Conservation (phyloP, 2,329 filamentous ascomycete genomes). For the Trichoderma aggressivum region DNA sequence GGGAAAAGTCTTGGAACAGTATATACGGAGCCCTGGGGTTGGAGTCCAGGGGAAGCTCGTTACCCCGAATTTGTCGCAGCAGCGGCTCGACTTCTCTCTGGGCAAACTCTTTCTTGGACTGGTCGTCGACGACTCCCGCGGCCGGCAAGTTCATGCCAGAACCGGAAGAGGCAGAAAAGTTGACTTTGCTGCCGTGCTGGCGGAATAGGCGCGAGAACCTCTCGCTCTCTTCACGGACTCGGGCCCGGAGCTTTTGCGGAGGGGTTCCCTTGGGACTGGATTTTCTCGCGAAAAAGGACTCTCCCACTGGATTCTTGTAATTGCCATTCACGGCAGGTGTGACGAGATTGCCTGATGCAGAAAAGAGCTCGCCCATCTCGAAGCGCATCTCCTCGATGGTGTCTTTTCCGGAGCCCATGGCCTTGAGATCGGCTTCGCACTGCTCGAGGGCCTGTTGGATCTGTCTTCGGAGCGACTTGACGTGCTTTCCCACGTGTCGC, state of each 20-base stretch:
- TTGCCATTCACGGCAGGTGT: conserved; percentile 52
- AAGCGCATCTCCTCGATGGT: conserved; percentile 53
- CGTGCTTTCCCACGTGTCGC: conserved; percentile 50
- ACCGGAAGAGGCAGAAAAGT: conserved; percentile 34
- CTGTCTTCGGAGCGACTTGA: conserved; percentile 48
- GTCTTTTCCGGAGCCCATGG: conserved; percentile 49
- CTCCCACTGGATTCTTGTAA: conserved; percentile 53
- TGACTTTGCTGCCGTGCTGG: conserved; percentile 48
- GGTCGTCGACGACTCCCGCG: conserved; percentile 33
- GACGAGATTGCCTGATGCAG: conserved; percentile 51
- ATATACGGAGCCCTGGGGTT: conserved; percentile 53
- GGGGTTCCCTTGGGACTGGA: conserved; percentile 49
- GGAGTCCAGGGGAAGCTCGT: conserved; percentile 51
- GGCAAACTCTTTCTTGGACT: conserved; percentile 47
- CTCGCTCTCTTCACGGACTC: conserved; percentile 51
- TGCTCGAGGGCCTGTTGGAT: conserved; percentile 49
- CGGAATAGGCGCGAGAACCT: conserved; percentile 47
- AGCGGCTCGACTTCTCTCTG: conserved; percentile 48
- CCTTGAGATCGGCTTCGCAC: conserved; percentile 48
- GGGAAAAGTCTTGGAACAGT: conserved; percentile 51
- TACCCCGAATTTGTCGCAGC: conserved; percentile 49
- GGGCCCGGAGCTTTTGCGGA: conserved; percentile 49
- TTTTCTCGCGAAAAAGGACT: conserved; percentile 49
- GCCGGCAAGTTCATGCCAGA: conserved; percentile 29
- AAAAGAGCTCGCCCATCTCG: conserved; percentile 52